A percentile compares a stretch with the other conserved stretches of the same genome.
phyloP scores from a whole-genome alignment of 176 grass and related monocot genomes.

The Carex myosuroides region DNA sequence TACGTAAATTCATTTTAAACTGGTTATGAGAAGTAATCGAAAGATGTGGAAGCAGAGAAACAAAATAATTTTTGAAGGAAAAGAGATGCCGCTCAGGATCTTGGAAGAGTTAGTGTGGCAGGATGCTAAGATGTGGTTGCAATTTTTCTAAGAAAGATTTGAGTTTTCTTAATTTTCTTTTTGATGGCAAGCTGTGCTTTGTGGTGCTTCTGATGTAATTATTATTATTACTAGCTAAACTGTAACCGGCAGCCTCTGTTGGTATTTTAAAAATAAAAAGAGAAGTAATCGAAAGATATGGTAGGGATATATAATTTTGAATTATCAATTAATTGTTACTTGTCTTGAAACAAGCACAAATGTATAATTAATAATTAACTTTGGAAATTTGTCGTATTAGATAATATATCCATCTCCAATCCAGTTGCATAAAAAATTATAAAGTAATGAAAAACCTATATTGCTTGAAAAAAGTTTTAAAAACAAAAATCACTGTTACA shows the following conservation, averaged over 20 bases:
- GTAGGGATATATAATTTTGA: background rate
- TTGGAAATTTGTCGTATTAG: background rate
- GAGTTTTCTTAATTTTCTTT: too few relatives aligned
- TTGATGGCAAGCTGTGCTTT: too few relatives aligned
- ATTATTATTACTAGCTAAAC: too few relatives aligned
- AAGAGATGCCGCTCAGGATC: too few relatives aligned
- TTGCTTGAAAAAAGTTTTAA: too few relatives aligned
- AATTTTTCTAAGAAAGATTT: too few relatives aligned
- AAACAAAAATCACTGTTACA: background rate
- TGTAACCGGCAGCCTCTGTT: too few relatives aligned
- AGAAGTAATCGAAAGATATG: background rate
- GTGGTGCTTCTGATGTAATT: too few relatives aligned
- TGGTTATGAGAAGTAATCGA: background rate
- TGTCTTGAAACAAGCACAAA: background rate
- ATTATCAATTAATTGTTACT: background rate
- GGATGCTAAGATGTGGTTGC: too few relatives aligned
- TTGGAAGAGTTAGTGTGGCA: too few relatives aligned
- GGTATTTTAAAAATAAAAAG: too few relatives aligned
- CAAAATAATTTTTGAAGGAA: too few relatives aligned
- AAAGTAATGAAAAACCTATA: background rate
- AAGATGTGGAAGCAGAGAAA: background rate
- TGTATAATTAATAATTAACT: background rate
- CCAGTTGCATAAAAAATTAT: background rate
- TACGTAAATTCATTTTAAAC: background rate
- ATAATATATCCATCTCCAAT: background rate